These are phyloP conservation scores for Paraglomus brasilianum DNA, from an alignment of 192 early-diverging fungal genomes.

Conservation along the genomic window DNA sequence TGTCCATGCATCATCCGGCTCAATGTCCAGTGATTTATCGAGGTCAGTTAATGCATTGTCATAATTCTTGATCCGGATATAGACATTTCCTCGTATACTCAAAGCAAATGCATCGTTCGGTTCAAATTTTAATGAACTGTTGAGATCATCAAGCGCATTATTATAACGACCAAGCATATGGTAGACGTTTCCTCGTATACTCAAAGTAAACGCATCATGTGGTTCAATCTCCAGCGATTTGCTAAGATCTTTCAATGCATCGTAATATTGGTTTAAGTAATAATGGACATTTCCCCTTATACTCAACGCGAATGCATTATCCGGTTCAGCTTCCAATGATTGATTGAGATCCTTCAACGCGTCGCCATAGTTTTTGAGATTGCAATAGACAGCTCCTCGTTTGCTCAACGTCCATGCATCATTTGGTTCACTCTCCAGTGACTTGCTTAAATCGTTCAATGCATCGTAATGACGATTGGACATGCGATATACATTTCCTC, in stretches of 20 bases:
- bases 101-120: neutral
- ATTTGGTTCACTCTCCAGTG: neutral
- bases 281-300: neutral
- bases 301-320: neutral
- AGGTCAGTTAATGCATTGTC: neutral
- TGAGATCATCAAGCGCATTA: neutral
- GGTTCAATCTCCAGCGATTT: neutral
- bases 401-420: neutral
- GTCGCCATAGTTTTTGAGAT: neutral
- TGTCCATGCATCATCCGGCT: neutral
- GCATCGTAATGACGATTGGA: neutral
- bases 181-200: neutral
- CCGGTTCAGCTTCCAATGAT: conserved; percentile 1
- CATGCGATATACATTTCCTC: neutral
- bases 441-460: neutral
- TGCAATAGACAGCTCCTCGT: neutral
- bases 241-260: conserved; percentile 1
- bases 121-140: neutral
- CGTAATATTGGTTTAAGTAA: neutral
- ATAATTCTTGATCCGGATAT: neutral
- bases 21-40: neutral
- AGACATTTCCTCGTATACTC: neutral
- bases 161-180: neutral
- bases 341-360: conserved; percentile 15
- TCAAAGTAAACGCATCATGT: conserved; percentile 3